Conservation (phyloP, 2,329 filamentous ascomycete species). For the Trichoderma lentiforme region DNA sequence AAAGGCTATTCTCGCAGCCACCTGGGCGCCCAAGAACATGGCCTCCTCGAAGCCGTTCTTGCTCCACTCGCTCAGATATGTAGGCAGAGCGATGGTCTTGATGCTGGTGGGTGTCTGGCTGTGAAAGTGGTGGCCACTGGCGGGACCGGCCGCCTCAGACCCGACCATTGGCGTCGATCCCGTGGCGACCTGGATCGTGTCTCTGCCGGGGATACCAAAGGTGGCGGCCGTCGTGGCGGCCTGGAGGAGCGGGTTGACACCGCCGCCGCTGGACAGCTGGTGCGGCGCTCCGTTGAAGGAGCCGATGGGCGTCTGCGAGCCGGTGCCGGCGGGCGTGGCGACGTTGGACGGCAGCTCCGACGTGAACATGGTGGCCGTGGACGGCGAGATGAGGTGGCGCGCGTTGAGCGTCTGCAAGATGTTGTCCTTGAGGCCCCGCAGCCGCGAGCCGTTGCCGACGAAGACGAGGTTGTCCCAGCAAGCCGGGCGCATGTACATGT, state of each 20-base stretch:
- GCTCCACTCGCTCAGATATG: constrained; percentile 89
- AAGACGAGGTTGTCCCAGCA: constrained; percentile 93
- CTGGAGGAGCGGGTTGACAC: constrained; percentile 86
- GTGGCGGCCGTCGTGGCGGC: constrained; percentile 78
- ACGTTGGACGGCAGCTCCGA: constrained; percentile 93
- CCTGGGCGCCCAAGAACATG: constrained; percentile 81
- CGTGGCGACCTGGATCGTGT: constrained; percentile 39
- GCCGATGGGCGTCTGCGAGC: constrained; percentile 81
- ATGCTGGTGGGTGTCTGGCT: constrained; percentile 78
- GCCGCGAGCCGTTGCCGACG: constrained; percentile 77
- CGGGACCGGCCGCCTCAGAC: constrained; percentile 38
- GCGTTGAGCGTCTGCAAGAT: constrained; percentile 74
- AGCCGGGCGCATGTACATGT: constrained; percentile 76
- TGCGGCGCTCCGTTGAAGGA: constrained; percentile 53
- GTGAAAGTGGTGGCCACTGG: constrained; percentile 52
- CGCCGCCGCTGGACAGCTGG: constrained; percentile 53
- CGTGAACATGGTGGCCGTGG: constrained; percentile 92
- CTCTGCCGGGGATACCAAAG: constrained; percentile 41
- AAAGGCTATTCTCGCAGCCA: constrained; percentile 65
- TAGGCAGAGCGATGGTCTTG: constrained; percentile 72
- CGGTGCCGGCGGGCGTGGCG: constrained; percentile 85
- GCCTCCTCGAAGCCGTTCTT: constrained; percentile 77
- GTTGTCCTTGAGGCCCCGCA: constrained; percentile 81
- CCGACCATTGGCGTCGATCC: constrained; percentile 37
- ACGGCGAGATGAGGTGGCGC: constrained; percentile 87